Evolutionary conservation across 192 early-diverging fungal genomes (phyloP), one percentile per base, ranked within the genome.

Genomic region (Dissophora ornata): DNA sequence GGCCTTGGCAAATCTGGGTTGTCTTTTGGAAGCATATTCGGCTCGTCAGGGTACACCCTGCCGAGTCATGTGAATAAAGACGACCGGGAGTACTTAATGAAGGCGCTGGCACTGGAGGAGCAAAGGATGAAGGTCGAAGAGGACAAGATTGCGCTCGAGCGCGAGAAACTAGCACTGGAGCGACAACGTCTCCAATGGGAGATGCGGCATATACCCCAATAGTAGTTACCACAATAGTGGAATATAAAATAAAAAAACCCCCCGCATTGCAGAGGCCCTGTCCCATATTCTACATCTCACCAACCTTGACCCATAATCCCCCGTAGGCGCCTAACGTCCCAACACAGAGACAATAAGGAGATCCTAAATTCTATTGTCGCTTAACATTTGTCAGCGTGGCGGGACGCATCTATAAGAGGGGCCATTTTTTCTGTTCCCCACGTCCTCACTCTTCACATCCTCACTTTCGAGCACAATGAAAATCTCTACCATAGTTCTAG

Each of bases 101-200:
- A 64, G 40, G 57, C 34, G 13, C 19, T 77, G 34, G 64, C 64
- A 5, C 56, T 77, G 52, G 64, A 77, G 42, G 73, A 77, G 42
- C 32, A 59, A 1, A 59, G 42, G 26, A 58, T 62, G 36, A 60
- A 77, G 26, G 50, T 67, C 19, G 58, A 77, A 34, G 29, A 67
- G 0, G 65, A 67, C 10, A 61, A 67, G 36, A 55, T 77, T 42
- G 73, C 65, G 15, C 42, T 77, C 8, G 65, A 67, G 38, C 64
- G 73, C 8, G 64, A 65, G 11, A 45, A 32, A 51, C 19, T 77
- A 28, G 65, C 51, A 2, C 38, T 77, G 0, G 73, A 77, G 34
- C 49, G 65, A 4, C 10, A 59, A 22, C 42, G 57, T 1, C 38
- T 77, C 15, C 56, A 77, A 34, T 65, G 65, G 63, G 65, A 77